Evolutionary conservation across 306 rosid species (phyloP), one percentile per base, ranked within the genome.

Genomic region (Prunus padus): DNA sequence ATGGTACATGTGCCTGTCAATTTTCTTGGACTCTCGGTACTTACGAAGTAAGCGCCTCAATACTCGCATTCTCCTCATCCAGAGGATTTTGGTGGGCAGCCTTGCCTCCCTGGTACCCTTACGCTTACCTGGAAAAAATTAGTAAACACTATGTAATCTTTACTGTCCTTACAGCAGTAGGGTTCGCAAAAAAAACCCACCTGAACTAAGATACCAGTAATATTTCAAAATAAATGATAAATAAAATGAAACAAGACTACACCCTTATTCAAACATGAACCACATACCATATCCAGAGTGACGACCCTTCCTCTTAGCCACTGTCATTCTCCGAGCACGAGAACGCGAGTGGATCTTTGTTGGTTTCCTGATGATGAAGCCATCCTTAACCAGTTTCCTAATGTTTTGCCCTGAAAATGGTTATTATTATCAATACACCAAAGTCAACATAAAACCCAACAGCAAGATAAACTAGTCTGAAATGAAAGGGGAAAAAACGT

Each of bases 331-430:
- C 19, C 98, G 89, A 2, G 98, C 98, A 54, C 97, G 98, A 60
- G 97, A 95, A 2, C 98, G 88, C 0, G 97, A 95, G 81, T 95
- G 98, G 67, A 95, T 95, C 88, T 95, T 95, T 1, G 97, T 92
- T 55, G 98, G 98, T 67, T 95, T 95, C 82, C 98, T 79, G 82
- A 95, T 92, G 18, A 95, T 85, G 77, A 92, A 95, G 0, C 98
- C 98, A 86, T 95, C 98, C 88, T 95, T 95, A 4, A 95, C 98
- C 82, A 95, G 80, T 88, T 95, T 95, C 86, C 97, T 86, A 0
- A 95, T 84, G 81, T 92, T 95, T 82, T 92, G 97, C 69, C 98
- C 98, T 95, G 87, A 37, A 80, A 45, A 23, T 0, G 42, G 50
- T 40, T 22, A 51, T 33, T 9, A 18, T 18, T 23, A 57, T 2